phyloP scores from a whole-genome alignment of 176 grass and related monocot genomes.

The Areca catechu region DNA sequence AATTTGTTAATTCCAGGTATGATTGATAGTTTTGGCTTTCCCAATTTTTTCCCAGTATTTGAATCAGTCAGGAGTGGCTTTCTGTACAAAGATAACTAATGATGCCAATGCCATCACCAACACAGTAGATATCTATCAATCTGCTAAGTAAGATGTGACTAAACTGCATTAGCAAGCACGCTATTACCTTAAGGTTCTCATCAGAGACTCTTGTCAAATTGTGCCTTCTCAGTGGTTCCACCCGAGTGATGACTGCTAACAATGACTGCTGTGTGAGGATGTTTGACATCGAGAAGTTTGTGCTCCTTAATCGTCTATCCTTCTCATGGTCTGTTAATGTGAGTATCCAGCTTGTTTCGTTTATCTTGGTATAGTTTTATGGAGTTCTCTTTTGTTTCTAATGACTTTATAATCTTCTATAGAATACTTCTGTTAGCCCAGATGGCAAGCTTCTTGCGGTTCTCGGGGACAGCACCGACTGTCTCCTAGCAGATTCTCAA shows the following conservation, averaged over 20 bases:
- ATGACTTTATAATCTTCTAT: not conserved
- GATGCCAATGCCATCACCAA: slow-evolving; percentile 68
- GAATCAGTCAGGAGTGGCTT: slow-evolving; percentile 62
- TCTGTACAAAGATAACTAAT: slow-evolving; percentile 51
- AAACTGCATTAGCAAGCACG: too few species aligned
- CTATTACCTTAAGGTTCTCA: too few species aligned
- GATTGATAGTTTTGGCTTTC: not conserved
- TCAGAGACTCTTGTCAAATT: too few species aligned
- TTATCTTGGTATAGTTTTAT: not conserved
- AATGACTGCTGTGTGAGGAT: slow-evolving; percentile 47
- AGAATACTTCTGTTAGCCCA: slow-evolving; percentile 49
- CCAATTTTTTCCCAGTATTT: slow-evolving; percentile 29
- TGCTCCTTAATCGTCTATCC: slow-evolving; percentile 21
- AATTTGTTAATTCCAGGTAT: too few species aligned
- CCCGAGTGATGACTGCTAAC: slow-evolving; percentile 34
- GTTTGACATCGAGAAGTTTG: slow-evolving; percentile 35
- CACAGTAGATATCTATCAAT: slow-evolving; percentile 45
- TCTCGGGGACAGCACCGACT: slow-evolving; percentile 55
- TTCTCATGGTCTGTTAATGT: slow-evolving; percentile 70
- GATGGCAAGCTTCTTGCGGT: slow-evolving; percentile 62
- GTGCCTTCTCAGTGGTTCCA: slow-evolving; percentile 32
- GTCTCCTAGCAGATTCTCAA: slow-evolving; percentile 50
- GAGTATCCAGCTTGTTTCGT: slow-evolving; percentile 7
- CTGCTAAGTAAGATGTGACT: slow-evolving; percentile 38
- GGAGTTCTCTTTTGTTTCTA: not conserved